phyloP scores from a whole-genome alignment of 2,329 filamentous ascomycete species.

The Aciculosporium take region DNA sequence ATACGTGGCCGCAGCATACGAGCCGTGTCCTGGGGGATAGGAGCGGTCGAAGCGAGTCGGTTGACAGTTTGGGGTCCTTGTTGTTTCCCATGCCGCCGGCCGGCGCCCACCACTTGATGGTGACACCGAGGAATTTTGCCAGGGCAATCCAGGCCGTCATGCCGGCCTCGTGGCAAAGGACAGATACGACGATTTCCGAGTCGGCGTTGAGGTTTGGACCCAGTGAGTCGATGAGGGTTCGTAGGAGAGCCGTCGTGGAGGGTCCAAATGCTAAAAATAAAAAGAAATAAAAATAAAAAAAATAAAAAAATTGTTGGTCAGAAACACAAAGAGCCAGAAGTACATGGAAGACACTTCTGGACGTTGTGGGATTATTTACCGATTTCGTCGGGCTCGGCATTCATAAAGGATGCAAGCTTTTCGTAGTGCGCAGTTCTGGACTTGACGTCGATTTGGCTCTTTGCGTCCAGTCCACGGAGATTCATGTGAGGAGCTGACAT shows the following conservation, averaged over 20 bases:
- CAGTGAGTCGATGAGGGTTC: conserved; percentile 48
- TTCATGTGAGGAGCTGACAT: conserved; percentile 7
- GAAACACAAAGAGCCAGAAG: neutral
- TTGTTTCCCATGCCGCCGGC: conserved; percentile 9
- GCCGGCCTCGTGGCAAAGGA: conserved; percentile 66
- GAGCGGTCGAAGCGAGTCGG: conserved; percentile 41
- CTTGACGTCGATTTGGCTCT: conserved; percentile 3
- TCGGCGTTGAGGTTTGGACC: conserved; percentile 18
- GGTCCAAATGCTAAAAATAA: conserved; percentile 43
- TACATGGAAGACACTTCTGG: neutral
- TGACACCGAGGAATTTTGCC: conserved; percentile 44
- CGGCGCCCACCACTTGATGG: conserved; percentile 57
- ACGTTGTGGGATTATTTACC: neutral
- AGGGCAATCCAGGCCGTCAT: conserved; percentile 60
- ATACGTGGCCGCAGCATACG: conserved; percentile 59
- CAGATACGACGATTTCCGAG: conserved; percentile 52
- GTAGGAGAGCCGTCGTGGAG: conserved; percentile 63
- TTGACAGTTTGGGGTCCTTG: conserved; percentile 28
- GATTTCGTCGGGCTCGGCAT: conserved; percentile 1
- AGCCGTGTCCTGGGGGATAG: conserved; percentile 52
- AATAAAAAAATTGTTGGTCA: no score
- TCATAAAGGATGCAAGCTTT: conserved; percentile 6
- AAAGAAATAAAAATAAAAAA: no score
- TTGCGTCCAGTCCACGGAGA: conserved; percentile 6
- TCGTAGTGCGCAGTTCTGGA: conserved; percentile 1